A percentile compares a stretch with the other conserved stretches of the same genome.
Conservation (phyloP, 805 yeast species). For the Yarrowia deformans region DNA sequence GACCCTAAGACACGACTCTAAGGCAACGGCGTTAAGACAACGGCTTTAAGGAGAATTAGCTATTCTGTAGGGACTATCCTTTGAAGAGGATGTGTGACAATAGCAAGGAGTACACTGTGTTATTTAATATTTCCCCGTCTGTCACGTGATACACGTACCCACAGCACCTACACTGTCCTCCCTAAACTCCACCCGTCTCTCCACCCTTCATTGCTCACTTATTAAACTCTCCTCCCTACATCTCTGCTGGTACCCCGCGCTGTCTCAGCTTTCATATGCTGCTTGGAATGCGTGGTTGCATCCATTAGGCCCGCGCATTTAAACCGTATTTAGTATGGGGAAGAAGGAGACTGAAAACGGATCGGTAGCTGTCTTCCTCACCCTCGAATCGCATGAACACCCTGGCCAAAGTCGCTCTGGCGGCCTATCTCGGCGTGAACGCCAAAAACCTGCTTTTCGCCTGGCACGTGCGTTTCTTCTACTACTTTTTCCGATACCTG, state of each 20-base stretch:
- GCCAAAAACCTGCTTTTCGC: constrained; percentile 74
- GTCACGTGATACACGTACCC: no score
- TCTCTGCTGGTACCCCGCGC: constrained; percentile 20
- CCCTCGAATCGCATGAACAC: background rate
- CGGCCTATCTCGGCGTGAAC: constrained; percentile 50
- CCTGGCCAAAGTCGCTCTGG: constrained; percentile 31
- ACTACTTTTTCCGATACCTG: constrained; percentile 54
- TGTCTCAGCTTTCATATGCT: constrained; percentile 35
- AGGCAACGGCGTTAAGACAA: background rate
- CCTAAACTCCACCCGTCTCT: no score
- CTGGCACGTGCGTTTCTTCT: constrained; percentile 69
- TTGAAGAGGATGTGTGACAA: no score
- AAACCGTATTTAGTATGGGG: constrained; percentile 11
- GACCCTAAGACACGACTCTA: no score
- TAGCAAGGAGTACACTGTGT: no score
- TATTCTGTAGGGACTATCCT: no score
- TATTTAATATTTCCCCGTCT: no score
- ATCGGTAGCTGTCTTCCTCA: background rate
- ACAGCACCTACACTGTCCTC: no score
- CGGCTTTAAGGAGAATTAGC: no score
- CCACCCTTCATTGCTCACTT: background rate
- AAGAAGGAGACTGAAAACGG: background rate
- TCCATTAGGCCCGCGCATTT: background rate
- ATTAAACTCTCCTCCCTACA: background rate
- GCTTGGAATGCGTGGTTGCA: constrained; percentile 27